Base-by-base conservation (phyloP, 2,329 filamentous ascomycete species). In the Fusarium sambucinum region DNA sequence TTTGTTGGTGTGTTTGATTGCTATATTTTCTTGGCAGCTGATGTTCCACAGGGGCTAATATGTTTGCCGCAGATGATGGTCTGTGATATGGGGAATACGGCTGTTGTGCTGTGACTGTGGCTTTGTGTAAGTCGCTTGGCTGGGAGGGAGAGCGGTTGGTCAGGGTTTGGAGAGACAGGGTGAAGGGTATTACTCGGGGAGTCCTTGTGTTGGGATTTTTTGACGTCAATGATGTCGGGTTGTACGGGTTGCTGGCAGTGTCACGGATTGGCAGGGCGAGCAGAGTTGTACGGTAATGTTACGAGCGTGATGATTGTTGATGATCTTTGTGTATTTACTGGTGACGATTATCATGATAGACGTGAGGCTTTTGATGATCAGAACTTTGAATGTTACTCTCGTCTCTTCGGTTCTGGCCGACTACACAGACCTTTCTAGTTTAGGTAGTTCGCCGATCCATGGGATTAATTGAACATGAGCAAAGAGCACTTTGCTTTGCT, bases 311-410 rank as follows among this genome's bases (percentile, higher is more conserved):
- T 48, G 35, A 38, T 54, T 51, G 35, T 30, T 25, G 23, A 33
- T 27, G 42, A 51, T 66, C 23, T 51, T 29, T 40, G 33, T 21
- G 33, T 10, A 21, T 32, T 58, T 44, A 37, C 21, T 21, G 29
- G 40, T 30, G 30, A 42, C 54, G 56, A 45, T 53, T 52, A 44
- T 65, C 51, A 54, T 37, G 38, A 38, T 50, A 37, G 45, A 53
- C 33, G 50, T 50, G 53, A 69, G 62, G 58, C 63, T 66, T 54
- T 35, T 47, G 51, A 47, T 52, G 50, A 69, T 69, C 66, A 46
- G 42, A 45, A 48, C 41, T 38, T 55, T 42, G 25, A 38, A 25
- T 11, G 40, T 25, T 52, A 30, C 27, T 27, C 23, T 56, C 25
- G 13, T 29, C 42, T 14, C 14, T 53, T 62, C 59, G 40, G 23